phyloP scores from a whole-genome alignment of 2,329 filamentous ascomycete species.

The Hypoxylon sp. region DNA sequence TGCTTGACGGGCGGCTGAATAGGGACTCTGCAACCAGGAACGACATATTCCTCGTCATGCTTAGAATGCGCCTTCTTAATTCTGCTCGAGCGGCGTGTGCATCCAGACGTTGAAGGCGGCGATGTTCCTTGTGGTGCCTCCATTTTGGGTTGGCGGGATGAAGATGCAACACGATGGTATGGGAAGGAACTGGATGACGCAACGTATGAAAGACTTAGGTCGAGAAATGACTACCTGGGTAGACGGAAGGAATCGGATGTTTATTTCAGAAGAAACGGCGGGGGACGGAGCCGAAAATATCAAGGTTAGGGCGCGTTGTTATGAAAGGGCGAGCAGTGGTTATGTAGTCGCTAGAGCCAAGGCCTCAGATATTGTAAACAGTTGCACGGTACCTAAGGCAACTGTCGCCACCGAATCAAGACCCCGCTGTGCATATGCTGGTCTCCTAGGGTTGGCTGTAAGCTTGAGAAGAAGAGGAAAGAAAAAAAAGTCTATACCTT shows the following conservation, averaged over 20 bases:
- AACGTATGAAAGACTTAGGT: neutral
- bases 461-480: neutral
- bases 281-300: neutral
- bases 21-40: constrained; percentile 26
- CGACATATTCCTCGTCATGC: constrained; percentile 41
- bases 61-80: constrained; percentile 38
- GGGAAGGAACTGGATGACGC: neutral
- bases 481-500: neutral
- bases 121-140: constrained; percentile 7
- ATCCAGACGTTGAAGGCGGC: constrained; percentile 9
- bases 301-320: neutral
- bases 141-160: constrained; percentile 14
- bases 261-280: neutral
- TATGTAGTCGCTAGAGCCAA: neutral
- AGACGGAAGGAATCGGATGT: neutral
- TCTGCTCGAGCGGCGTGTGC: constrained; percentile 41
- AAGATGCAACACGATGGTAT: neutral
- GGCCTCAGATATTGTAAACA: neutral
- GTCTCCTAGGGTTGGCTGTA: neutral
- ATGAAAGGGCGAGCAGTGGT: neutral
- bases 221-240: neutral
- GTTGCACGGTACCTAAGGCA: neutral
- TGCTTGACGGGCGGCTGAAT: constrained; percentile 39
- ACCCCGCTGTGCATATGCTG: neutral
- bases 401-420: neutral